Conservation (phyloP, 1,284 basidiomycete species). For the Moesziomyces sp. region DNA sequence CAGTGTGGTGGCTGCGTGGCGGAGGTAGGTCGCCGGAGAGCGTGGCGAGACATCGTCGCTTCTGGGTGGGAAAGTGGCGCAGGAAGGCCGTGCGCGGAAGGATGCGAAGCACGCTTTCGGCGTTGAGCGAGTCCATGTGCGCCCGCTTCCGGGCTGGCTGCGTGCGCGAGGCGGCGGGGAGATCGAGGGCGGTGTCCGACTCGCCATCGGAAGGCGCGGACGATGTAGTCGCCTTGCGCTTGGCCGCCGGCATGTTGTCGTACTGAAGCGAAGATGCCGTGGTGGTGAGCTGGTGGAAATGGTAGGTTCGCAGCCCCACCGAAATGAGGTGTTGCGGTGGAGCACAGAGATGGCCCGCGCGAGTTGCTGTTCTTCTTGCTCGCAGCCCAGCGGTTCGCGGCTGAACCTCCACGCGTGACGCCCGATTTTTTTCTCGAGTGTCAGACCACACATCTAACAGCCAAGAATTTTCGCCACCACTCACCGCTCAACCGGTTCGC, state of each 20-base stretch:
- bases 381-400: no score
- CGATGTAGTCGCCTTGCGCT: conserved; percentile 21
- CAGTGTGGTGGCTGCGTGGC: background rate
- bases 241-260: conserved; percentile 11
- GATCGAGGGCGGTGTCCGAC: conserved; percentile 10
- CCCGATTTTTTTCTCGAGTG: no score
- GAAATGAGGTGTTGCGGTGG: background rate
- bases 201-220: conserved; percentile 13
- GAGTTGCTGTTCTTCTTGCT: no score
- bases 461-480: no score
- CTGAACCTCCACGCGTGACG: no score
- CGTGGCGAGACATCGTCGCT: conserved; percentile 21
- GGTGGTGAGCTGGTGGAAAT: background rate
- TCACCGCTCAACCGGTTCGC: no score
- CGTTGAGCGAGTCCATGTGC: conserved; percentile 2
- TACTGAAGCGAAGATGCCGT: background rate
- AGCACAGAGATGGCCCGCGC: background rate
- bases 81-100: conserved; percentile 16
- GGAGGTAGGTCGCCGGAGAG: conserved; percentile 28
- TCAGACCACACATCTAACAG: no score
- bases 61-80: conserved; percentile 15
- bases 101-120: conserved; percentile 10
- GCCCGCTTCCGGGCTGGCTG: conserved; percentile 10
- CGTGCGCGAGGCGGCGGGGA: conserved; percentile 5
- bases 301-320: background rate